Base-by-base conservation (phyloP, 2,329 filamentous ascomycete genomes). In the Septoria petroselini region DNA sequence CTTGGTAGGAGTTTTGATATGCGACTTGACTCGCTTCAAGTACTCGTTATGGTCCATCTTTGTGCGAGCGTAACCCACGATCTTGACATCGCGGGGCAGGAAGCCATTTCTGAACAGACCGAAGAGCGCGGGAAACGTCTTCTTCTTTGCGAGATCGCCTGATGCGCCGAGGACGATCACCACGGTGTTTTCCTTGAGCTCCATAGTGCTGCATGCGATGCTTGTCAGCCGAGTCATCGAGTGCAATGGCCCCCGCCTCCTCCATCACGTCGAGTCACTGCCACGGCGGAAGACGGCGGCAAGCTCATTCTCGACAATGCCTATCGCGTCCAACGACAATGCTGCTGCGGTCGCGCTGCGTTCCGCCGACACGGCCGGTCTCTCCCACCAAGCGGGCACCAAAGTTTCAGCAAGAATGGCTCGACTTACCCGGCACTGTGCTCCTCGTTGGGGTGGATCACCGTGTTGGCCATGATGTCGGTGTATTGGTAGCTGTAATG, bases 1-100 rank as follows among this genome's bases (percentile, higher is more conserved):
- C 78, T 95, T 95, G 62, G 91, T 96, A 12, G 93, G 93, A 12
- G 91, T 93, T 82, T 98, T 97, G 78, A 98, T 98, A 77, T 96
- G 94, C 54, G 90, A 95, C 75, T 87, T 91, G 73, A 98, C 90
- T 62, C 93, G 83, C 75, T 85, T 88, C 69, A 97, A 80, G 77
- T 88, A 97, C 73, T 98, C 93, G 58, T 89, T 84, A 67, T 91
- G 90, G 76, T 97, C 91, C 93, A 98, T 98, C 80, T 96, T 96
- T 64, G 93, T 98, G 70, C 93, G 85, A 65, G 93, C 93, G 88
- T 98, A 98, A 77, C 93, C 93, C 66, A 98, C 84, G 70, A 98
- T 96, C 73, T 84, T 88, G 74, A 95, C 90, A 73, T 94, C 90
- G 75, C 95, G 95, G 65, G 75, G 93, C 43, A 98, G 87, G 78